phyloP scores from a whole-genome alignment of 139 green algal genomes.

The Closterium sp. region DNA sequence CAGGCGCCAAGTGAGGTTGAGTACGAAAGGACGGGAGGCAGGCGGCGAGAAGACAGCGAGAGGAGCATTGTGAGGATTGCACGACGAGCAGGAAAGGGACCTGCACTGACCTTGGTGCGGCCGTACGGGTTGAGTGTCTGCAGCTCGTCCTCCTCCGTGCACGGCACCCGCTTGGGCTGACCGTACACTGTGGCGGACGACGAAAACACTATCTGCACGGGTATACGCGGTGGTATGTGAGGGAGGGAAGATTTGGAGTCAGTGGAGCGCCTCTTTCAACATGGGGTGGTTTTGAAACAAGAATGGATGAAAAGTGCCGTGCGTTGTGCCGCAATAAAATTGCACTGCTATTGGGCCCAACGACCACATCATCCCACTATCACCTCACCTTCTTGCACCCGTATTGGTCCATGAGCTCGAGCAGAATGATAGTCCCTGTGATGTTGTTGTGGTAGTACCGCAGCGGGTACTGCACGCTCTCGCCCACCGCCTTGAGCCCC shows the following conservation, averaged over 20 bases:
- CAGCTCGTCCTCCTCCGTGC: slow-evolving; percentile 76
- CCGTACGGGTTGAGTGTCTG: slow-evolving; percentile 85
- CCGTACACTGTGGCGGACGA: slow-evolving; percentile 96
- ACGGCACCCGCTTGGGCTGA: slow-evolving; percentile 82
- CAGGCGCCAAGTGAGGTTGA: background rate
- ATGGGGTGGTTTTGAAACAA: too few relatives aligned
- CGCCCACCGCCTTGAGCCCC: slow-evolving; percentile 90
- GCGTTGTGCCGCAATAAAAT: too few relatives aligned
- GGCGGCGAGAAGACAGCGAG: too few relatives aligned
- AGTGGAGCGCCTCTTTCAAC: too few relatives aligned
- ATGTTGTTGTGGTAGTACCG: slow-evolving; percentile 99
- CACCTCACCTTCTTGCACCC: too few relatives aligned
- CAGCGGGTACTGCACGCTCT: slow-evolving; percentile 84
- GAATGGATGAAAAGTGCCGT: too few relatives aligned
- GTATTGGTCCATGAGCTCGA: slow-evolving; percentile 72
- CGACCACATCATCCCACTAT: too few relatives aligned
- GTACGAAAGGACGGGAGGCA: too few relatives aligned
- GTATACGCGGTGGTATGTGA: background rate
- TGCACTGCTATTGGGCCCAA: too few relatives aligned
- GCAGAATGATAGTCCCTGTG: slow-evolving; percentile 76
- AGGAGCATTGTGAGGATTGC: too few relatives aligned
- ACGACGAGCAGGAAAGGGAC: too few relatives aligned
- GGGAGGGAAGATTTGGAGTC: slow-evolving; percentile 15
- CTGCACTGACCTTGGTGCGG: slow-evolving; percentile 74
- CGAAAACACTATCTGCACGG: slow-evolving; percentile 85